Evolutionary conservation across 1,284 basidiomycete species (phyloP), one percentile per base, ranked within the genome.

Genomic region (Omphalotus olearius): DNA sequence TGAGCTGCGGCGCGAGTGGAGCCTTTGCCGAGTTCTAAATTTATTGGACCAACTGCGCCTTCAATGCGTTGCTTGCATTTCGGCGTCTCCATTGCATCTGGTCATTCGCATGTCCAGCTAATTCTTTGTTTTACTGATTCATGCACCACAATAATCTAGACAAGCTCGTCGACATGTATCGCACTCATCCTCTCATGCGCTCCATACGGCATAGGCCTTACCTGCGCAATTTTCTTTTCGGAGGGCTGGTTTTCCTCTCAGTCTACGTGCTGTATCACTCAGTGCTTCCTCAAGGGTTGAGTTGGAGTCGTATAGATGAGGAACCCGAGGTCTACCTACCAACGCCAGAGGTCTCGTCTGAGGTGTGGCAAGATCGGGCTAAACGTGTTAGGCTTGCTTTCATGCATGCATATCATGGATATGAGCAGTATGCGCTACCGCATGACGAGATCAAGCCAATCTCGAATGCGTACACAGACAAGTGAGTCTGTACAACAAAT

Each of bases 381-480:
- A 65, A 70, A 6, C 66, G 73, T 42, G 83, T 88, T 23, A 83
- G 76, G 61, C 52, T 69, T 10, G 82, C 84, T 0, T 88, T 86
- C 62, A 45, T 71, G 36, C 80, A 86, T 63, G 83, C 84, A 0
- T 89, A 86, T 59, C 64, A 68, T 36, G 82, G 78, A 1, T 89
- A 88, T 59, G 74, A 81, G 58, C 59, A 60, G 30, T 72, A 77
- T 57, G 83, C 84, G 0, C 70, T 72, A 4, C 79, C 80, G 6
- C 70, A 72, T 25, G 86, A 89, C 53, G 86, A 89, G 62, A 62
- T 88, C 13, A 63, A 60, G 16, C 85, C 86, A 0, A 2, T 83
- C 13, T 70, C 76, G 2, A 75, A 78, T 45, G 55, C 50, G 2
- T 67, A 64, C 14, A 61, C 69, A 14, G 70, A 85, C 65, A 79